Base-by-base conservation (phyloP, 2,329 filamentous ascomycete species). In the Xylariaceae sp. region DNA sequence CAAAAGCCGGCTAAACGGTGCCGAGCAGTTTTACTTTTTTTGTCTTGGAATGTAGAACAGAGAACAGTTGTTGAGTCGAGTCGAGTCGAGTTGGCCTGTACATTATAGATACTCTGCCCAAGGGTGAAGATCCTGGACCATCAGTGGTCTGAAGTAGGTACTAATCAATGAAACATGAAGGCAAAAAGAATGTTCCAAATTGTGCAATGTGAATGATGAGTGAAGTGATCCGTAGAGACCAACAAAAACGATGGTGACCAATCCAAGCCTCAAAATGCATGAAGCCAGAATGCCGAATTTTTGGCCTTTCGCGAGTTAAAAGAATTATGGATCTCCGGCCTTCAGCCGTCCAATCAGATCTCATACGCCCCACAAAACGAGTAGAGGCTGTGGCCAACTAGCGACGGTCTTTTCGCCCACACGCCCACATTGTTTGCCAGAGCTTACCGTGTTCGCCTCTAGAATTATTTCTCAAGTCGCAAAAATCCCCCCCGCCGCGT, bases 391-490 rank as follows among this genome's bases (percentile, higher is more conserved):
- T 41, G 37, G 37, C 37, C 41, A 45, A 45, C 41, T 45, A 45
- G 41, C 41, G 41, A 45, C 13, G 11, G n/a, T 45, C 41, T 45
- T 45, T 45, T 45, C 41, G 41, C 41, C 41, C 41, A 45, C 41
- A 45, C 41, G n/a, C 41, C 41, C 41, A 45, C 41, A 45, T 45
- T 45, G 41, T 45, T 45, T 11, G 13, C 13, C n/a, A 30, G 11
- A 45, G 41, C 41, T 15, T 45, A 13, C 41, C 13, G 45, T n/a
- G 39, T 57, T 63, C 50, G 39, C 51, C 57, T 64, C 45, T 6
- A 67, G 67, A 67, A 67, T 65, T 68, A 66, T 67, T 66, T 60
- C 63, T 55, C 58, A 59, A 11, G 60, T 65, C 66, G 56, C 65
- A 66, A 68, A 70, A 69, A 67, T 61, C 61, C 56, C 58, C 64